Evolutionary conservation across 1,284 basidiomycete genomes (phyloP), one percentile per base, ranked within the genome.

Genomic region (Kalmanozyma brasiliensis): DNA sequence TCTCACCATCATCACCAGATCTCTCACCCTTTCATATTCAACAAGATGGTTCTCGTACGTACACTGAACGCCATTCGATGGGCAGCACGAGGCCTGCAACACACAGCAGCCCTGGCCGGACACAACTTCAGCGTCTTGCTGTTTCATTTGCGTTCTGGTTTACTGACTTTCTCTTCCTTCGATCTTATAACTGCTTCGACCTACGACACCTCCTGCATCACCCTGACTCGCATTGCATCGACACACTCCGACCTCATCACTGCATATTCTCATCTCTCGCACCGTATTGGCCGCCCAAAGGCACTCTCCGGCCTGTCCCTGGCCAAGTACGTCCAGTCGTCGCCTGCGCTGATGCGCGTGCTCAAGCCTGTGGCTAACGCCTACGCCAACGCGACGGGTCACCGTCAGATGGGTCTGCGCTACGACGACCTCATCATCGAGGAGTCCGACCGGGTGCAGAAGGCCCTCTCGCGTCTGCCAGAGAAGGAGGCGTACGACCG

Each of bases 381-480:
- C 86, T 98, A 96, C 83, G 90, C 90, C 74, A 84, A 90, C 81
- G 84, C 89, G 52, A 85, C 90, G 38, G 94, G 94, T 40, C 92
- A 95, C 87, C 88, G 94, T 77, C 87, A 90, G 83, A 87, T 92
- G 83, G 95, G 95, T 76, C 88, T 97, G 83, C 89, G 88, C 82
- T 96, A 96, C 84, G 95, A 98, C 83, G 95, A 98, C 87, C 88
- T 98, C 77, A 85, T 98, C 70, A 85, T 91, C 60, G 94, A 97
- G 84, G 95, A 98, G 85, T 88, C 89, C 62, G 85, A 86, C 19
- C 87, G 89, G 68, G 91, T 96, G 32, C 90, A 96, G 84, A 89
- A 91, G 87, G 78, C 78, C 11, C 42, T 98, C 76, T 83, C 82
- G 43, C 94, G 95, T 82, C 85, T 98, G 76, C 89, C 91, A 37